Conservation (phyloP, 768 basidiomycete genomes). For the Boletus vinaceobasis region DNA sequence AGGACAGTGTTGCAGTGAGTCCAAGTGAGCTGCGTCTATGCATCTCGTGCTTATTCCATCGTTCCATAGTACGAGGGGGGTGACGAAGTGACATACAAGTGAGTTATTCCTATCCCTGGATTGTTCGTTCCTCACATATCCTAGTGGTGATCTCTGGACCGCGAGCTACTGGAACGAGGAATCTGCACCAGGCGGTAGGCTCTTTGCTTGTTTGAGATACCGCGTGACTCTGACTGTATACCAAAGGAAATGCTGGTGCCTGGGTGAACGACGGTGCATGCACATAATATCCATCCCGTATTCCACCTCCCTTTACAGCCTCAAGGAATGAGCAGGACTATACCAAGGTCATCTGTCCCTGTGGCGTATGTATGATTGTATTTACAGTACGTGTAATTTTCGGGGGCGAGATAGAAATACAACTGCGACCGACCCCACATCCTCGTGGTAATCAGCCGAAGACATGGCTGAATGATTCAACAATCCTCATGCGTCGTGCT, state of each 20-base stretch:
- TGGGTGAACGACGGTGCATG: not conserved
- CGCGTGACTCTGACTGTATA: not conserved
- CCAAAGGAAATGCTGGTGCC: not conserved
- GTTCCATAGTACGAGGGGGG: not conserved
- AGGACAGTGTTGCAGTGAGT: not conserved
- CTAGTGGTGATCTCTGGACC: slow-evolving; percentile 2
- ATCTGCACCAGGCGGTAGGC: not conserved
- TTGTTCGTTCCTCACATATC: not conserved
- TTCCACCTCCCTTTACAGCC: not conserved
- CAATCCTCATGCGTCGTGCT: not conserved
- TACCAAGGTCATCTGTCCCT: not conserved
- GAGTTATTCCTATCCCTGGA: not conserved
- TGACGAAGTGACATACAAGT: not conserved
- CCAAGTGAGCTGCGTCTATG: not conserved
- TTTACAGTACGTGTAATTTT: not conserved
- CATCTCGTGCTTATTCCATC: not conserved
- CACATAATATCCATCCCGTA: not conserved
- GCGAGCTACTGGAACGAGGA: slow-evolving; percentile 3
- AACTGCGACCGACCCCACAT: not conserved
- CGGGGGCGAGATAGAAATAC: not conserved
- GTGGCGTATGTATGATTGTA: not conserved
- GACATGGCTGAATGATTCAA: too few relatives aligned
- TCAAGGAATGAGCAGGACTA: not conserved
- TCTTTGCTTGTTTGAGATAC: not conserved
- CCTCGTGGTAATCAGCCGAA: not conserved